phyloP scores from a whole-genome alignment of 208 protist genomes.

The Leishmania major region DNA sequence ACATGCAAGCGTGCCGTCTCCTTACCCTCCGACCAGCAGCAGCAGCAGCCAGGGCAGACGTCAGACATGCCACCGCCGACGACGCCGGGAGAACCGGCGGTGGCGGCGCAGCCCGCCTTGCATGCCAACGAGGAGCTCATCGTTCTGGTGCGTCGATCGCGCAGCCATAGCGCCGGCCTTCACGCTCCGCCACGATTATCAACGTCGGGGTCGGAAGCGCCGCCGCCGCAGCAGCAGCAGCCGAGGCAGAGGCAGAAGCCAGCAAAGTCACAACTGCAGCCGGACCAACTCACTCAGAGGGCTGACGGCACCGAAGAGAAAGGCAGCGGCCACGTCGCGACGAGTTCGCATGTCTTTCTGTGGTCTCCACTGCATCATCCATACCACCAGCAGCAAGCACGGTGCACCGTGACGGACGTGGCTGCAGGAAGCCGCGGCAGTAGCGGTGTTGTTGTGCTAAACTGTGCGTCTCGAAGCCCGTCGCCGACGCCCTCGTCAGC shows the following conservation, averaged over 20 bases:
- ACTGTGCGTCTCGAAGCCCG: background rate
- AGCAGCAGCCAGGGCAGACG: background rate
- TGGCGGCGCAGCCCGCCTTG: background rate
- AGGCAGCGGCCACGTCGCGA: background rate
- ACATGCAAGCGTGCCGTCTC: conserved; percentile 14
- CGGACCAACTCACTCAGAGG: background rate
- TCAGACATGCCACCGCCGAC: background rate
- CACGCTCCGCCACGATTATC: background rate
- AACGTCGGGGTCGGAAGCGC: background rate
- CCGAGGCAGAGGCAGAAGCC: background rate
- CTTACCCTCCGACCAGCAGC: background rate
- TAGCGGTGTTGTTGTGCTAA: background rate
- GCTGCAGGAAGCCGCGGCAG: background rate
- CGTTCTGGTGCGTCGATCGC: conserved; percentile 24
- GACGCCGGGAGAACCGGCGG: background rate
- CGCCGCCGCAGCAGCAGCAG: background rate
- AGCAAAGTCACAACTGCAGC: background rate
- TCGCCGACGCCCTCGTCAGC: conserved; percentile 5
- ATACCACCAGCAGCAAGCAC: background rate
- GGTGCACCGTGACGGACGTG: background rate
- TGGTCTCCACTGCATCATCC: background rate
- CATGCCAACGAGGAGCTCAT: conserved; percentile 17
- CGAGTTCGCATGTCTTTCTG: background rate
- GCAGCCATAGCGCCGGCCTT: conserved; percentile 12
- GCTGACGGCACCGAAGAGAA: background rate